Conservation (phyloP, 2,329 filamentous ascomycete genomes). For the Leptographium galeiforme region DNA sequence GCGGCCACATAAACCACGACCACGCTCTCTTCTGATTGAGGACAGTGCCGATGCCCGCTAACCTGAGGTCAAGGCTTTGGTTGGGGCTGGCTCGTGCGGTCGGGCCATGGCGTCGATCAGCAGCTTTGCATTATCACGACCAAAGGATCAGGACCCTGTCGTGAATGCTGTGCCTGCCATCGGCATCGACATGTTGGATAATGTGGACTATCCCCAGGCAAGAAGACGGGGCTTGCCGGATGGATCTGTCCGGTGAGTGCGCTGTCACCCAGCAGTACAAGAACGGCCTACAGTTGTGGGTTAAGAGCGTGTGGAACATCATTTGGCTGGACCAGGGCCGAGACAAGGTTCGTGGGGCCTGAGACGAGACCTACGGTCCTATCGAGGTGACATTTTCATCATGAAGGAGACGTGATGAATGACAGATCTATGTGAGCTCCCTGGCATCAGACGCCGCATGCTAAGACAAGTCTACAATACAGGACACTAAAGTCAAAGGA, state of each 20-base stretch:
- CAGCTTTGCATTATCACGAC: slow-evolving; percentile 60
- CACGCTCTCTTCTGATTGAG: slow-evolving; percentile 54
- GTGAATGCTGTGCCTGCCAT: slow-evolving; percentile 52
- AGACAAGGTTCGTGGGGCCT: slow-evolving; percentile 42
- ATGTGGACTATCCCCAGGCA: slow-evolving; percentile 77
- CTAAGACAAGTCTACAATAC: background rate
- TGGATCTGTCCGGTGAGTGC: no score
- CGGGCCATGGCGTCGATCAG: slow-evolving; percentile 29
- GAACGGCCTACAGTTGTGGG: slow-evolving; percentile 62
- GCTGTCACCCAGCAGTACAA: slow-evolving; percentile 33
- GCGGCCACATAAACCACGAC: slow-evolving; percentile 56
- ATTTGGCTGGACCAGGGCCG: slow-evolving; percentile 62
- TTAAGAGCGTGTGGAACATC: slow-evolving; percentile 64
- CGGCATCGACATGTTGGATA: slow-evolving; percentile 86
- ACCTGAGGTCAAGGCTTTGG: slow-evolving; percentile 45
- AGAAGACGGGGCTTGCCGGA: slow-evolving; percentile 7
- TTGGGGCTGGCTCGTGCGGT: slow-evolving; percentile 73
- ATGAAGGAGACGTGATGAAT: background rate
- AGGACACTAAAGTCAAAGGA: background rate
- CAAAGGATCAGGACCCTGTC: slow-evolving; percentile 73
- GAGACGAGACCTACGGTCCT: slow-evolving; percentile 29
- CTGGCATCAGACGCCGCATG: background rate
- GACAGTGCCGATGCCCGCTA: slow-evolving; percentile 43
- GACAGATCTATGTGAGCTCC: background rate
- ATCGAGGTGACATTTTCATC: slow-evolving; percentile 18